phyloP scores from a whole-genome alignment of 345 rosid genomes.

The Litchi chinensis region DNA sequence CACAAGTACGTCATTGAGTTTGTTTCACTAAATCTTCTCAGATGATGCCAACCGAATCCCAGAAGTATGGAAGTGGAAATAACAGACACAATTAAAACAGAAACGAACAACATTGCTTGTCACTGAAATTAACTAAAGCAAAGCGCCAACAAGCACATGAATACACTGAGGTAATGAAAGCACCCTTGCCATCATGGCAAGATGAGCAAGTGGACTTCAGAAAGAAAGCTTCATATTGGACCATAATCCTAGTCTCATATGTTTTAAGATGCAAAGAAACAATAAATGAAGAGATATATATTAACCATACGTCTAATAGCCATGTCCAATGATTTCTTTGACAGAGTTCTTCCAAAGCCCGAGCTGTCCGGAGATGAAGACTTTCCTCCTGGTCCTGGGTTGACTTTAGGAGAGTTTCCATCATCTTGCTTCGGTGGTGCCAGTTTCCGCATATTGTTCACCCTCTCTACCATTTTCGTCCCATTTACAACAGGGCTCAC shows the following conservation, averaged over 20 bases:
- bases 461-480: conserved; percentile 94
- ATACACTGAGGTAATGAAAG: neutral
- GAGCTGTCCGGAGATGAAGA: conserved; percentile 88
- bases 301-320: conserved; percentile 97
- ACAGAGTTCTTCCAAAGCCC: conserved; percentile 92
- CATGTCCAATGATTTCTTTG: conserved; percentile 98
- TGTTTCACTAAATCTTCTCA: neutral
- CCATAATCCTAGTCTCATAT: too few species aligned
- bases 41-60: neutral
- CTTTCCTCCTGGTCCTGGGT: conserved; percentile 70
- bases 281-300: too few species aligned
- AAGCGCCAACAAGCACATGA: neutral
- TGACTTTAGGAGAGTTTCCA: conserved; percentile 75
- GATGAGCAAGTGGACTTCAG: neutral
- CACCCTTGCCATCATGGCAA: conserved; percentile 3
- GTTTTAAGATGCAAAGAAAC: too few species aligned
- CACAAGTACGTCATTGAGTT: neutral
- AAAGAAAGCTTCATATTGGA: neutral
- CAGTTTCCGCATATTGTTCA: conserved; percentile 88
- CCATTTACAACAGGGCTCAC: conserved; percentile 88
- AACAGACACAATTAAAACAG: neutral
- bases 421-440: conserved; percentile 83
- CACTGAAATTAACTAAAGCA: neutral
- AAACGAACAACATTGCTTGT: neutral
- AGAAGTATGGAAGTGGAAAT: neutral